Percentiles rank a stretch among this genome's conserved stretches.
Conservation (phyloP, 1,284 basidiomycete species). For the Anthracocystis setariae region DNA sequence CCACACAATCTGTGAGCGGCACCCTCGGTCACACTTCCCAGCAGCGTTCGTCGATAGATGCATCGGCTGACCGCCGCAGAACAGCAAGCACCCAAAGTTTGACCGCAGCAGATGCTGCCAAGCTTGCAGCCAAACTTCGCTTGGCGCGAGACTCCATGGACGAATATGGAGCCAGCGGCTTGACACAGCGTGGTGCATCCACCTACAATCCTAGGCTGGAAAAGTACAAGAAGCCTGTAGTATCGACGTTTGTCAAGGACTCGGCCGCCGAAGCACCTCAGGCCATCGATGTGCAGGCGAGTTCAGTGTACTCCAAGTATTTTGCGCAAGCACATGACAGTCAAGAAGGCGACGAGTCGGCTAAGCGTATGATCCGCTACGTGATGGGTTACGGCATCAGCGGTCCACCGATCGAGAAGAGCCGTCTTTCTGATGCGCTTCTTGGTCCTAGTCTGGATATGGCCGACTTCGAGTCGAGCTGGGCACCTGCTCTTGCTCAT, state of each 20-base stretch:
- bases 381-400: slow-evolving; percentile 63
- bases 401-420: slow-evolving; percentile 63
- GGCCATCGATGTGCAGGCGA: slow-evolving; percentile 41
- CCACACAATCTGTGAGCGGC: slow-evolving; percentile 10
- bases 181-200: slow-evolving; percentile 24
- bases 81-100: slow-evolving; percentile 53
- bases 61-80: slow-evolving; percentile 26
- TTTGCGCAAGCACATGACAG: slow-evolving; percentile 46
- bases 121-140: slow-evolving; percentile 58
- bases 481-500: slow-evolving; percentile 56
- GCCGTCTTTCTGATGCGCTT: slow-evolving; percentile 51
- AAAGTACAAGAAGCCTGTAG: slow-evolving; percentile 56
- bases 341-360: slow-evolving; percentile 16
- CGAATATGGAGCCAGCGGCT: slow-evolving; percentile 29
- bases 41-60: slow-evolving; percentile 15
- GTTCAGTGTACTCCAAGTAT: slow-evolving; percentile 48
- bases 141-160: slow-evolving; percentile 54
- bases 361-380: slow-evolving; percentile 54
- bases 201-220: slow-evolving; percentile 41
- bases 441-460: slow-evolving; percentile 58
- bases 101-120: slow-evolving; percentile 57
- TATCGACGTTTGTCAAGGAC: slow-evolving; percentile 57
- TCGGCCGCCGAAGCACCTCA: slow-evolving; percentile 30
- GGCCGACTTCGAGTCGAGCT: slow-evolving; percentile 61
- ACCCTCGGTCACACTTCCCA: slow-evolving; percentile 9